Evolutionary conservation across 352 stramenopile genomes (phyloP), one percentile per base, ranked within the genome.

Genomic region (Globisporangium parvum): DNA sequence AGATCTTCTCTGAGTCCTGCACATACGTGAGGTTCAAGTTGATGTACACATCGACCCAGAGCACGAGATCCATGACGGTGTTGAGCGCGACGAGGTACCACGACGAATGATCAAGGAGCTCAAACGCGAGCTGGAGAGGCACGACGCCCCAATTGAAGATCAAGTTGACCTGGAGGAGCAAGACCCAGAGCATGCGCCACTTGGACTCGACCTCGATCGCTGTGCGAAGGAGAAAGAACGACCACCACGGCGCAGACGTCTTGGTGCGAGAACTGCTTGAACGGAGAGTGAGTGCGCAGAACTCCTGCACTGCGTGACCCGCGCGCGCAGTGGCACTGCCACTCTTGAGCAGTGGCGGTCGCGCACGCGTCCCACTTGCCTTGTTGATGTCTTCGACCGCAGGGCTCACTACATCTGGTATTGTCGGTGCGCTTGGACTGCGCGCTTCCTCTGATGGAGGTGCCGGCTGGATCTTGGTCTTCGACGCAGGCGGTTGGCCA

Each of bases 91-190:
- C 58, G 28, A 85, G 63, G 61, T 55, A 62, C 70, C 24, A 59
- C 60, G 50, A 85, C 73, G 24, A 88, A 80, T 67, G 51, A 49
- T 60, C 37, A 28, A 67, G 39, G 54, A 71, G 47, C 6, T 85
- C 51, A 42, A 87, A 87, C 14, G 72, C 63, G 14, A 87, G 70
- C 37, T 81, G 67, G 2, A 85, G 54, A 0, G 74, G 76, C 6
- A 84, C 51, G 15, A 70, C 46, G 3, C 80, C 55, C 77, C 74
- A 85, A 49, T 85, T 83, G 65, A 82, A 85, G 55, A 65, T 72
- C 31, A 69, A 57, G 26, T 69, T 56, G 3, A 70, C 31, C 23
- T 78, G 60, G 14, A 87, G 53, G 9, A 60, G 42, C 21, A 75
- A 10, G 23, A 85, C 66, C 76, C 74, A 87, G 4, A 50, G 41